These are phyloP conservation scores for Agarophyton chilense DNA, from an alignment of 23 red algal species.

Conservation along the genomic window DNA sequence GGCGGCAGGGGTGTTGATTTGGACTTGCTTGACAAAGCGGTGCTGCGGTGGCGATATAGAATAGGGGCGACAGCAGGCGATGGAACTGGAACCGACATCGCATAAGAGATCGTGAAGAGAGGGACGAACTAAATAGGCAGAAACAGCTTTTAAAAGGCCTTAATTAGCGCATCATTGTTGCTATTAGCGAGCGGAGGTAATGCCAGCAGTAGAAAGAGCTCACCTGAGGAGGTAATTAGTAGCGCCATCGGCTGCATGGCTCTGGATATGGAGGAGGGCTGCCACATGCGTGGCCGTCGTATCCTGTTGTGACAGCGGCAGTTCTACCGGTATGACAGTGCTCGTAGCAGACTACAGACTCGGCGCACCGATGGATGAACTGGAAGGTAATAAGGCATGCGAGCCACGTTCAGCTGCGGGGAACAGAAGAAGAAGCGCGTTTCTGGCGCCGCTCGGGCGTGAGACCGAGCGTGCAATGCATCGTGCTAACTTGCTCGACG, in stretches of 20 bases:
- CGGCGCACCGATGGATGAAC: too few relatives aligned
- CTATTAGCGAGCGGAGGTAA: too few relatives aligned
- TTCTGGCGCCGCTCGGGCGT: too few relatives aligned
- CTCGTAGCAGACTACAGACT: too few relatives aligned
- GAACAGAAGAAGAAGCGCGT: too few relatives aligned
- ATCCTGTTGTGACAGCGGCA: too few relatives aligned
- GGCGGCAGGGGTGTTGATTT: neutral
- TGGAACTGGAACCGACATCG: neutral
- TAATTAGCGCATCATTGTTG: neutral
- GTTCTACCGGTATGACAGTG: too few relatives aligned
- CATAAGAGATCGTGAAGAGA: constrained; percentile 16
- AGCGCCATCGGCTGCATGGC: neutral
- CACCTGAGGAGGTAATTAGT: neutral
- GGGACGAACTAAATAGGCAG: neutral
- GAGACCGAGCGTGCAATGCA: too few relatives aligned
- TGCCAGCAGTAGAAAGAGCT: neutral
- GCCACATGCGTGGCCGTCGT: too few relatives aligned
- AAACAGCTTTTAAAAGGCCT: neutral
- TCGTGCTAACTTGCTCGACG: too few relatives aligned
- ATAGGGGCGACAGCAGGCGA: neutral
- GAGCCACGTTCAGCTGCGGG: too few relatives aligned
- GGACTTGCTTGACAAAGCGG: neutral
- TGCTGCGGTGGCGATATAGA: neutral
- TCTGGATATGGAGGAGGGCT: neutral
- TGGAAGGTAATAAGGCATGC: too few relatives aligned